phyloP scores from a whole-genome alignment of 2,329 filamentous ascomycete genomes.

The Chaetomiaceae sp. region DNA sequence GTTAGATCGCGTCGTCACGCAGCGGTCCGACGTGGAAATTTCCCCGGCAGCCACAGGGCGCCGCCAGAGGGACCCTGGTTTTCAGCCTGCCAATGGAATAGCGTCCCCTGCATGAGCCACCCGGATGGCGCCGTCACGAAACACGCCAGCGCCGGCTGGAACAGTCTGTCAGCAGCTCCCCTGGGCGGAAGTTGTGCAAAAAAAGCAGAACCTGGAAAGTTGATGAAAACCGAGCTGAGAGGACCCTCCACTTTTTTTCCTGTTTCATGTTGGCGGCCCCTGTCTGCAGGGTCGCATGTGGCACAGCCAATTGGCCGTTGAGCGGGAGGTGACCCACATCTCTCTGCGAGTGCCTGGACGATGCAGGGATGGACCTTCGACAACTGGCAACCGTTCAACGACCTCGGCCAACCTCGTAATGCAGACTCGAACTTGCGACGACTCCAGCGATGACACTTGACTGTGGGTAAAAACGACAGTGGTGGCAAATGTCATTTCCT shows the following conservation, averaged over 20 bases:
- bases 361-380: background rate
- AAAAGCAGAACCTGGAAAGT: no score
- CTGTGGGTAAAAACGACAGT: background rate
- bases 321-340: background rate
- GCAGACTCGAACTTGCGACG: background rate
- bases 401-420: background rate
- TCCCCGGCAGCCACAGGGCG: background rate
- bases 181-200: no score
- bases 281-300: background rate
- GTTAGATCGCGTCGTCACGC: constrained; percentile 2
- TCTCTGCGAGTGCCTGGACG: background rate
- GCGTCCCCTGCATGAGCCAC: background rate
- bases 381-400: no score
- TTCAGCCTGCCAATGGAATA: constrained; percentile 7
- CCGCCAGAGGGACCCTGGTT: background rate
- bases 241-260: background rate
- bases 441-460: background rate
- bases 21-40: constrained; percentile 5
- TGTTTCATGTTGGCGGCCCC: constrained; percentile 17
- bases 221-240: background rate
- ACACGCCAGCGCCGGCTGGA: constrained; percentile 9
- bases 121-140: constrained; percentile 9
- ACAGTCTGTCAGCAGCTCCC: background rate
- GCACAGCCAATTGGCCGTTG: constrained; percentile 17
- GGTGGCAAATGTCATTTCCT: background rate